These are phyloP conservation scores for Russula dissimulans DNA, from an alignment of 768 basidiomycete species.

Conservation along the genomic window DNA sequence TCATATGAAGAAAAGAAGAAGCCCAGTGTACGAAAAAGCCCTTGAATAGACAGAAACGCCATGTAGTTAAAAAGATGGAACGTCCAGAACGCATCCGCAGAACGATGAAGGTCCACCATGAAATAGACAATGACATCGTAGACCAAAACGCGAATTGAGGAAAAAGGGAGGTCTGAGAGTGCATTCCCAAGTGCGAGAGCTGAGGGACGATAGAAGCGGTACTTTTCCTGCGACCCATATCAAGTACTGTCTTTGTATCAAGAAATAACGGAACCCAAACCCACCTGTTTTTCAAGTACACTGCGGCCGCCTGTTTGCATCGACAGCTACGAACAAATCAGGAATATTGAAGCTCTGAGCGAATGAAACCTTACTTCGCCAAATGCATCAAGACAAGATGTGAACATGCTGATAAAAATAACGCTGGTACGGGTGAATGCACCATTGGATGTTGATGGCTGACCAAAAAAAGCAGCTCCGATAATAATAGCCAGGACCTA, in stretches of 20 bases:
- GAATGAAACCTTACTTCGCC: slow-evolving; percentile 39
- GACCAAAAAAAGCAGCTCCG: slow-evolving; percentile 66
- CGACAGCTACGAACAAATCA: slow-evolving; percentile 39
- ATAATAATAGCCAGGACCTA: slow-evolving; percentile 53
- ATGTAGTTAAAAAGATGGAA: slow-evolving; percentile 59
- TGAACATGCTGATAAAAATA: slow-evolving; percentile 61
- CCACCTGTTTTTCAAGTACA: slow-evolving; percentile 55
- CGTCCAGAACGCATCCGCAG: slow-evolving; percentile 39
- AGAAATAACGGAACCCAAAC: slow-evolving; percentile 8
- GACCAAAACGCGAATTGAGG: slow-evolving; percentile 45
- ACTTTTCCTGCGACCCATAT: slow-evolving; percentile 34
- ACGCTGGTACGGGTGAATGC: slow-evolving; percentile 84
- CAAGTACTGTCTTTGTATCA: not conserved
- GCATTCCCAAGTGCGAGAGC: slow-evolving; percentile 59
- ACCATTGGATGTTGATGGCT: slow-evolving; percentile 64
- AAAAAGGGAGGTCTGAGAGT: slow-evolving; percentile 61
- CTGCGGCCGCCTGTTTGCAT: slow-evolving; percentile 75
- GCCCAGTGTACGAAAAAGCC: slow-evolving; percentile 74
- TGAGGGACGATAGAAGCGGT: slow-evolving; percentile 58
- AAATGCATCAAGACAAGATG: slow-evolving; percentile 63
- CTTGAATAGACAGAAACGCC: slow-evolving; percentile 67
- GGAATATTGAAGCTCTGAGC: not conserved
- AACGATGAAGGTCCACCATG: slow-evolving; percentile 42
- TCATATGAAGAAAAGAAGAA: slow-evolving; percentile 46
- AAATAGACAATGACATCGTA: slow-evolving; percentile 65